Percentiles rank a stretch among this genome's conserved stretches.
These are phyloP conservation scores for Apiotrichum akiyoshidainum DNA, from an alignment of 1,284 basidiomycete species.

Conservation along the genomic window DNA sequence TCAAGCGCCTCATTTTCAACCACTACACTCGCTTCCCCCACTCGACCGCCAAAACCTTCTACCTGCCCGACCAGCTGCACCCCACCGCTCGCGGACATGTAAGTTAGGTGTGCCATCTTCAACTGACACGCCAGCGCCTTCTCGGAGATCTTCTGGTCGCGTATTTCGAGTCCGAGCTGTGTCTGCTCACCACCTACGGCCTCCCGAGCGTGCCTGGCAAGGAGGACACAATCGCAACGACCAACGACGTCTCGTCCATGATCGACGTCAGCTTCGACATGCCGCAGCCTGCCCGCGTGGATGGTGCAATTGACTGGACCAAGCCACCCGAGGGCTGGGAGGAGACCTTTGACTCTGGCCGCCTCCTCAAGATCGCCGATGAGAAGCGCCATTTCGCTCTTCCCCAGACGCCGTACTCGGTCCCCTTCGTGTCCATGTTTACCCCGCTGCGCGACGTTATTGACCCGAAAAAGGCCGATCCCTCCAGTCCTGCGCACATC, in stretches of 20 bases:
- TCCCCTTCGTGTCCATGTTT: slow-evolving; percentile 40
- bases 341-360: slow-evolving; percentile 30
- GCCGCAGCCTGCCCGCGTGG: background rate
- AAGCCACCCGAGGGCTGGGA: slow-evolving; percentile 41
- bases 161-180: slow-evolving; percentile 50
- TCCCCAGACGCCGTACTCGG: slow-evolving; percentile 37
- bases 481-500: slow-evolving; percentile 28
- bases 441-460: slow-evolving; percentile 43
- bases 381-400: slow-evolving; percentile 42
- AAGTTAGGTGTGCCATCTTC: slow-evolving; percentile 12
- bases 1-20: slow-evolving; percentile 49
- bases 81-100: slow-evolving; percentile 50
- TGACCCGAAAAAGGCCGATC: slow-evolving; percentile 33
- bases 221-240: slow-evolving; percentile 36
- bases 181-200: slow-evolving; percentile 40
- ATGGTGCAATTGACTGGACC: slow-evolving; percentile 8
- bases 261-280: slow-evolving; percentile 29
- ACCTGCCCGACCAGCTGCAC: slow-evolving; percentile 42
- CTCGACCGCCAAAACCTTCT: slow-evolving; percentile 40
- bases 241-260: slow-evolving; percentile 26
- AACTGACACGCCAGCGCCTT: slow-evolving; percentile 29
- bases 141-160: slow-evolving; percentile 47
- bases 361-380: slow-evolving; percentile 23
- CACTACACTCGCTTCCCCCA: slow-evolving; percentile 46
- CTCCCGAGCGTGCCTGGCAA: slow-evolving; percentile 29